A percentile compares a stretch with the other conserved stretches of the same genome.
Evolutionary conservation across 2,329 filamentous ascomycete species (phyloP).

Genomic region (Nemania sp.): DNA sequence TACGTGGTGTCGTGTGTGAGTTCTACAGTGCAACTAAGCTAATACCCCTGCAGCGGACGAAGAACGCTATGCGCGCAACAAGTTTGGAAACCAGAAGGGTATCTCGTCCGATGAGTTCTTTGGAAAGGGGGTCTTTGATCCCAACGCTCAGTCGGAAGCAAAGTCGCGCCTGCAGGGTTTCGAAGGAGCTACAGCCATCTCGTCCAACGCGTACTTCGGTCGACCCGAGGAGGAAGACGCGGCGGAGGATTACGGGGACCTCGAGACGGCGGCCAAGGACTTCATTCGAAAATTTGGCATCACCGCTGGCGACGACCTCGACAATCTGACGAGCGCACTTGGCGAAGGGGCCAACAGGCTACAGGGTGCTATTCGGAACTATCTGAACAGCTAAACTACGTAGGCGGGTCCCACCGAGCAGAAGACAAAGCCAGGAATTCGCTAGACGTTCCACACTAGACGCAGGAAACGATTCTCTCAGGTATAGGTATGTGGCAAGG

Average conservation of each 20-base stretch:
- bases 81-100: constrained; percentile 91
- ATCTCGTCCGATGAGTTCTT: constrained; percentile 99
- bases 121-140: constrained; percentile 84
- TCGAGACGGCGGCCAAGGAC: constrained; percentile 93
- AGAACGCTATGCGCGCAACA: constrained; percentile 80
- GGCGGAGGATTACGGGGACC: constrained; percentile 81
- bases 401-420: not conserved
- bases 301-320: constrained; percentile 92
- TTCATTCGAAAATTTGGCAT: constrained; percentile 95
- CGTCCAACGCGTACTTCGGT: constrained; percentile 96
- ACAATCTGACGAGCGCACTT: constrained; percentile 81
- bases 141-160: constrained; percentile 79
- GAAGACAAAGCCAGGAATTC: not conserved
- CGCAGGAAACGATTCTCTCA: not conserved
- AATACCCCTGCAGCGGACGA: constrained; percentile 63
- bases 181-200: constrained; percentile 89
- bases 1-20: constrained; percentile 47
- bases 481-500: constrained; percentile 13
- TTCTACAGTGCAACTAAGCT: constrained; percentile 24
- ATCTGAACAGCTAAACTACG: constrained; percentile 58
- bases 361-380: constrained; percentile 73
- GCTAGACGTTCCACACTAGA: not conserved
- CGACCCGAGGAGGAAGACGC: constrained; percentile 79
- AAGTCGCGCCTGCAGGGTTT: constrained; percentile 88
- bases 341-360: constrained; percentile 85